Evolutionary conservation across 2,329 filamentous ascomycete species (phyloP), one percentile per base, ranked within the genome.

Genomic region (Albophoma yamanashiensis): DNA sequence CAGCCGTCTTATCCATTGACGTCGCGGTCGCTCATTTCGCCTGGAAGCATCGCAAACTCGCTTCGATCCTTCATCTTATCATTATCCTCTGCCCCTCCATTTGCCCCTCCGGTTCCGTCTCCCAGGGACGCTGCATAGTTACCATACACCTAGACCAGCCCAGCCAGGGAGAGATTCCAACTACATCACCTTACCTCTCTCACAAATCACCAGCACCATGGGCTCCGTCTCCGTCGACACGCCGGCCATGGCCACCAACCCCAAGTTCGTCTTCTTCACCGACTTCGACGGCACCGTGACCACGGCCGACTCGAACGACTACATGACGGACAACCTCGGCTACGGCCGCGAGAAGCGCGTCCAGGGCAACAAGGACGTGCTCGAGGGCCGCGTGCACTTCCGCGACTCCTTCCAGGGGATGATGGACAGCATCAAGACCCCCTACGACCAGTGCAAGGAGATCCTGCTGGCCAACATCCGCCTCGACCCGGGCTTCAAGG

Each of bases 261-360:
- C 92, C 58, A 89, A 91, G 76, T 89, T 91, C 79, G 92, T 99
- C 79, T 97, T 99, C 83, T 97, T 97, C 80, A 96, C 92, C 67
- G 94, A 99, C 78, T 97, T 97, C 72, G 94, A 99, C 76, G 94
- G 94, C 69, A 97, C 92, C 59, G 93, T 97, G 72, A 97, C 93
- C 56, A 82, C 80, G 59, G 78, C 82, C 68, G 85, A 87, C 75
- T 83, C 79, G 71, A 88, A 87, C 71, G 83, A 85, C 75, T 83
- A 75, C 74, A 79, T 93, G 85, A 97, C 92, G 61, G 94, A 97
- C 78, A 94, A 90, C 75, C 82, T 97, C 62, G 94, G 94, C 63
- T 96, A 88, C 71, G 94, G 94, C 57, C 70, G 75, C 36, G 85
- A 83, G 63, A 83, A 85, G 66, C 91, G 94, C 64, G 82, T 82